phyloP scores from a whole-genome alignment of 768 basidiomycete species.

The Trichaptum fuscoviolaceum region DNA sequence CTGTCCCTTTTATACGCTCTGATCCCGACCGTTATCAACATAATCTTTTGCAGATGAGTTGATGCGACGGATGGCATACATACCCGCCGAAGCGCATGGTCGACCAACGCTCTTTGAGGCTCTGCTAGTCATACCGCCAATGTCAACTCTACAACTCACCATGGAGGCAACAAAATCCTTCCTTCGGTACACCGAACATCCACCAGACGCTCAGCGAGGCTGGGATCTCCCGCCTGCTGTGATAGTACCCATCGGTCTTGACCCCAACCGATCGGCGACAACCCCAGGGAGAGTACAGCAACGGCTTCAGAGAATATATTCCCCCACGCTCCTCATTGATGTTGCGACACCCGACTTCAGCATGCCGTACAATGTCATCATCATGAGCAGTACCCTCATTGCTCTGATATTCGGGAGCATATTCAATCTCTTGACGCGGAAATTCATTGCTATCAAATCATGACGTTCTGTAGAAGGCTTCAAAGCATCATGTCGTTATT shows the following conservation, averaged over 20 bases:
- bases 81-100: constrained; percentile 59
- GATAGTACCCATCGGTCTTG: constrained; percentile 38
- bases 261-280: constrained; percentile 3
- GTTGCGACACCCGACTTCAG: constrained; percentile 99
- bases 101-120: constrained; percentile 77
- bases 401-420: constrained; percentile 91
- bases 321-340: constrained; percentile 76
- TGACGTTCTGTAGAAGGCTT: not conserved
- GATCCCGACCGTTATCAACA: not conserved
- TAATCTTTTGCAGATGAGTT: constrained; percentile 44
- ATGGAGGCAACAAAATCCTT: constrained; percentile 81
- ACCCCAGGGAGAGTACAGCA: constrained; percentile 10
- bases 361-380: constrained; percentile 99
- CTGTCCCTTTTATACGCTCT: constrained; percentile 3
- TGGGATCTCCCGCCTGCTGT: constrained; percentile 91
- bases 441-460: constrained; percentile 43
- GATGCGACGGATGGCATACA: constrained; percentile 61
- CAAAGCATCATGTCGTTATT: not conserved
- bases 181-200: constrained; percentile 92
- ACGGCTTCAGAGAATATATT: constrained; percentile 55
- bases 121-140: constrained; percentile 62
- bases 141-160: constrained; percentile 54
- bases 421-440: constrained; percentile 81
- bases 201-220: constrained; percentile 90
- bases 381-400: constrained; percentile 86